Conservation (phyloP, 441 rosid genomes). For the Euphorbia corollata region DNA sequence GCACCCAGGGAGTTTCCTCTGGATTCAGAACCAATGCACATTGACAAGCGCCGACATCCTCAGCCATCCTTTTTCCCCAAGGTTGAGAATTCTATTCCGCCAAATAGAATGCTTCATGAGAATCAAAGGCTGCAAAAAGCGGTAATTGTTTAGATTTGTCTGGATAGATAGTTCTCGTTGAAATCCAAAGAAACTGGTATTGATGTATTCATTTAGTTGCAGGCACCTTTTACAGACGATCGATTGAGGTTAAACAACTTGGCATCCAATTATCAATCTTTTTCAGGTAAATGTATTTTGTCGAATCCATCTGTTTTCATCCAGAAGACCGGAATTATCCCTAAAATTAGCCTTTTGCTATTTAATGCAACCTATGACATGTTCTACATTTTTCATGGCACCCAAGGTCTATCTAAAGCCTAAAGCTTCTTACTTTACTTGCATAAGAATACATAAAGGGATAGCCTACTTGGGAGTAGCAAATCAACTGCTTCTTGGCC, state of each 20-base stretch:
- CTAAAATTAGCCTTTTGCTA: not conserved
- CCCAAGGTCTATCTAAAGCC: not conserved
- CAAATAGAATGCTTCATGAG: slow-evolving; percentile 71
- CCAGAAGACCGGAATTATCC: not conserved
- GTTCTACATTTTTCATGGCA: not conserved
- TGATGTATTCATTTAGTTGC: slow-evolving; percentile 32
- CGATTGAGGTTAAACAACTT: slow-evolving; percentile 49
- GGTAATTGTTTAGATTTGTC: slow-evolving; percentile 34
- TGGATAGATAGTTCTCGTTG: slow-evolving; percentile 1
- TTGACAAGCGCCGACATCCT: slow-evolving; percentile 62
- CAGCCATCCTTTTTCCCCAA: slow-evolving; percentile 61
- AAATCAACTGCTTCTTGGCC: not conserved
- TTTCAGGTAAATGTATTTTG: slow-evolving; percentile 46
- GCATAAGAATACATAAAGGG: not conserved
- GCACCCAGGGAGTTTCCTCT: slow-evolving; percentile 55
- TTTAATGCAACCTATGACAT: not conserved
- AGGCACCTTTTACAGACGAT: slow-evolving; percentile 71
- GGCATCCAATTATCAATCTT: slow-evolving; percentile 43
- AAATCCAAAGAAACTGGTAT: slow-evolving; percentile 14
- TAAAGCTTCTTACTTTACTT: not conserved
- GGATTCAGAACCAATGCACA: slow-evolving; percentile 57
- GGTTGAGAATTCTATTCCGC: slow-evolving; percentile 54
- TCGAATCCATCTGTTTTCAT: not conserved
- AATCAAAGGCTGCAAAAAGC: slow-evolving; percentile 69
- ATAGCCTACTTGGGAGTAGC: not conserved